Conservation (phyloP, 2,329 filamentous ascomycete genomes). For the Colletotrichum cereale region DNA sequence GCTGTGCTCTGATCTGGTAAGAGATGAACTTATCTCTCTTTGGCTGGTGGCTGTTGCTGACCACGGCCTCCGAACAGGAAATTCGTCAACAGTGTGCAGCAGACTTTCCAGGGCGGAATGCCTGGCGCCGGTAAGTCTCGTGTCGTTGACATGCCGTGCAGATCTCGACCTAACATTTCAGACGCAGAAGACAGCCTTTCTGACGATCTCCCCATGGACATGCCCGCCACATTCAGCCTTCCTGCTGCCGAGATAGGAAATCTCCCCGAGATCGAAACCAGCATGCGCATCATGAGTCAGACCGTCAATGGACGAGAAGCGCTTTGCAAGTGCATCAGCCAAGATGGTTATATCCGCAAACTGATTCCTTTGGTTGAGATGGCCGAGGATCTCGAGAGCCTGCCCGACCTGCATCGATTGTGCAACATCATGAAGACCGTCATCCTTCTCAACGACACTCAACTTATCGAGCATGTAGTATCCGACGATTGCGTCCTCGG, state of each 20-base stretch:
- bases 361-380: slow-evolving; percentile 87
- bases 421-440: slow-evolving; percentile 99
- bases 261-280: slow-evolving; percentile 85
- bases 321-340: slow-evolving; percentile 87
- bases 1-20: slow-evolving; percentile 92
- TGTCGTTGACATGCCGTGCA: neutral
- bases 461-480: slow-evolving; percentile 94
- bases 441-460: slow-evolving; percentile 93
- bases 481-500: slow-evolving; percentile 90
- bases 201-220: slow-evolving; percentile 85
- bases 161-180: slow-evolving; percentile 44
- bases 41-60: slow-evolving; percentile 4
- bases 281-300: slow-evolving; percentile 83
- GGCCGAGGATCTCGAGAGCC: slow-evolving; percentile 91
- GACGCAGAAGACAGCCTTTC: slow-evolving; percentile 83
- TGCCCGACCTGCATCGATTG: slow-evolving; percentile 86
- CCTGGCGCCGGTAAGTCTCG: slow-evolving; percentile 69
- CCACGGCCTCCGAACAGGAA: slow-evolving; percentile 69
- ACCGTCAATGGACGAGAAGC: slow-evolving; percentile 84
- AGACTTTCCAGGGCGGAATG: slow-evolving; percentile 73
- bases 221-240: slow-evolving; percentile 76
- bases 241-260: slow-evolving; percentile 85
- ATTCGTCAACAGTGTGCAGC: slow-evolving; percentile 89
- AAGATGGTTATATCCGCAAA: slow-evolving; percentile 88
- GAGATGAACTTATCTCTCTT: slow-evolving; percentile 44